phyloP scores from a whole-genome alignment of 305 asterid genomes.

The Fraxinus baroniana region DNA sequence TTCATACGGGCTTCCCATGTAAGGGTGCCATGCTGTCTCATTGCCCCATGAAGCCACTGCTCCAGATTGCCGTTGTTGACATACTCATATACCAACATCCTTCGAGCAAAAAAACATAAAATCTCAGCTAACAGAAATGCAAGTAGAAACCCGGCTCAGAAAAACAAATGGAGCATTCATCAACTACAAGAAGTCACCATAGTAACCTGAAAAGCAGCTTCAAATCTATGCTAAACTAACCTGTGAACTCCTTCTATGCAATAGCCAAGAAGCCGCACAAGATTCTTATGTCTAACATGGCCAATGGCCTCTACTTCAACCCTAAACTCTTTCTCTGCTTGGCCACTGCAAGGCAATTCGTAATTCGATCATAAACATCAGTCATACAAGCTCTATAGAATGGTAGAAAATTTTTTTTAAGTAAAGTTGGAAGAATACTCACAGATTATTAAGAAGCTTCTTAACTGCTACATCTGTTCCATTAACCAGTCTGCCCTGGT shows the following conservation, averaged over 20 bases:
- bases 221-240: slow-evolving; percentile 32
- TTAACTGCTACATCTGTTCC: slow-evolving; percentile 89
- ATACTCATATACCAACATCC: slow-evolving; percentile 95
- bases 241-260: slow-evolving; percentile 95
- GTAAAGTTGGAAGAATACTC: slow-evolving; percentile 34
- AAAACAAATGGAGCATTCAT: not conserved
- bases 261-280: slow-evolving; percentile 89
- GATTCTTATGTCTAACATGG: slow-evolving; percentile 92
- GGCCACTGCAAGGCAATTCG: slow-evolving; percentile 59
- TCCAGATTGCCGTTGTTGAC: slow-evolving; percentile 92
- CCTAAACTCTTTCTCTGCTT: slow-evolving; percentile 90
- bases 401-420: not conserved
- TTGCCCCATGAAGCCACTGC: slow-evolving; percentile 98
- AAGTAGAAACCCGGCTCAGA: not conserved
- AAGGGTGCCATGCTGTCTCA: slow-evolving; percentile 75
- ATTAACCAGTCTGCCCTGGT: slow-evolving; percentile 68
- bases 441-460: slow-evolving; percentile 88
- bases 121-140: slow-evolving; percentile 13
- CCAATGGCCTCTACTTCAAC: slow-evolving; percentile 96
- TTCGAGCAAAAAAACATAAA: slow-evolving; percentile 26
- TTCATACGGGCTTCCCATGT: slow-evolving; percentile 97
- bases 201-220: not conserved
- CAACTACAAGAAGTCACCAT: not conserved
- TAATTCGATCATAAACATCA: slow-evolving; percentile 19
- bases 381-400: not conserved